A percentile compares a stretch with the other conserved stretches of the same genome.
These are phyloP conservation scores for Voacanga thouarsii DNA, from an alignment of 257 asterid genomes.

Conservation along the genomic window DNA sequence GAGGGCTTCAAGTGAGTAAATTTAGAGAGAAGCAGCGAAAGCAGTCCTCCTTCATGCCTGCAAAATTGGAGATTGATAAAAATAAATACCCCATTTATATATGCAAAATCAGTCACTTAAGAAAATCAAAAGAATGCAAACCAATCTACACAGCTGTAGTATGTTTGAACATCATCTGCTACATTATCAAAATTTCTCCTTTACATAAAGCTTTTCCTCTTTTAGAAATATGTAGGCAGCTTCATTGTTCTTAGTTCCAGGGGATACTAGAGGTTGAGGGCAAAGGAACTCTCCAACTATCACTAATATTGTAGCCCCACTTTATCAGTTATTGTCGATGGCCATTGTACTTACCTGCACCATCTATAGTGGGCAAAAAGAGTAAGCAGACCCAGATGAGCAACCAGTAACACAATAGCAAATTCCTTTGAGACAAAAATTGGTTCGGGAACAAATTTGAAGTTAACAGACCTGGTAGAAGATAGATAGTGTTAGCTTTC, in stretches of 20 bases:
- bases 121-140: background rate
- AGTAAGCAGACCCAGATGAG: constrained; percentile 40
- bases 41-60: constrained; percentile 88
- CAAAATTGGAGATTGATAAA: constrained; percentile 8
- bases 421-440: constrained; percentile 41
- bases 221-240: background rate
- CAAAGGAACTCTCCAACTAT: background rate
- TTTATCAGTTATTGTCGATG: background rate
- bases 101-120: background rate
- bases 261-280: background rate
- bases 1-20: constrained; percentile 40
- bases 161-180: background rate
- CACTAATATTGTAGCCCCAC: background rate
- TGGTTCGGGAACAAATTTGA: constrained; percentile 51
- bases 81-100: background rate
- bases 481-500: constrained; percentile 11
- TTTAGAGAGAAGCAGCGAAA: constrained; percentile 44
- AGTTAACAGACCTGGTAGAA: constrained; percentile 50
- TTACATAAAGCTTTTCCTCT: background rate
- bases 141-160: background rate
- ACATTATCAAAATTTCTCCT: background rate
- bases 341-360: constrained; percentile 38
- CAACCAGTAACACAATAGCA: constrained; percentile 36
- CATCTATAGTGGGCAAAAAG: constrained; percentile 51
- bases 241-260: background rate